These are phyloP conservation scores for Serendipita vermifera DNA, from an alignment of 768 basidiomycete genomes.

Conservation along the genomic window DNA sequence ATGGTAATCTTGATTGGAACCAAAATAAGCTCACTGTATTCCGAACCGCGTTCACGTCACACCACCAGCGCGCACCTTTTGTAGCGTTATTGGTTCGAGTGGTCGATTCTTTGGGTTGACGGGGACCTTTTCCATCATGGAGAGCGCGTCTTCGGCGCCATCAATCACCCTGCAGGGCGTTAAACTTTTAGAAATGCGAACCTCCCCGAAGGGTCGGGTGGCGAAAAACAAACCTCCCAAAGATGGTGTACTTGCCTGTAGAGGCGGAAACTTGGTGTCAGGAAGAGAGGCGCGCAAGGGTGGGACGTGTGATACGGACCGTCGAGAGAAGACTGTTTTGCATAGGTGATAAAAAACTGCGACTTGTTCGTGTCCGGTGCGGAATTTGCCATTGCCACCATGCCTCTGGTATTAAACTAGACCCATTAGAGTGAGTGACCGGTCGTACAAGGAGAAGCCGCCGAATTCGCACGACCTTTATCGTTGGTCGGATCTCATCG, in stretches of 20 bases:
- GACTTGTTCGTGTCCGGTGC: conserved; percentile 89
- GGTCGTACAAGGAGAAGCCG: conserved; percentile 17
- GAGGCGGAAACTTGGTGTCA: no score
- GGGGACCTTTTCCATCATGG: conserved; percentile 84
- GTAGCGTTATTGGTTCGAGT: conserved; percentile 68
- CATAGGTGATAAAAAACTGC: conserved; percentile 83
- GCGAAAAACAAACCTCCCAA: conserved; percentile 47
- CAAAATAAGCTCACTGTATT: background rate
- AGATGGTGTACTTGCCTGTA: conserved; percentile 45
- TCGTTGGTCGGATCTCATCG: conserved; percentile 86
- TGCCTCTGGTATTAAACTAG: conserved; percentile 88
- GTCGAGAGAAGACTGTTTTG: conserved; percentile 89
- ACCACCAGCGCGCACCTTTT: conserved; percentile 58
- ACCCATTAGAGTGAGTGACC: background rate
- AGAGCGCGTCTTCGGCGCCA: conserved; percentile 85
- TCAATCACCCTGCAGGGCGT: conserved; percentile 63
- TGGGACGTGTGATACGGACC: conserved; percentile 44
- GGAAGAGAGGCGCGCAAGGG: background rate
- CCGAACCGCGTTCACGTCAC: background rate
- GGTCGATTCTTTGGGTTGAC: conserved; percentile 88
- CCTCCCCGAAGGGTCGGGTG: background rate
- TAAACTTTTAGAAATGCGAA: background rate
- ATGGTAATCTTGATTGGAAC: conserved; percentile 38
- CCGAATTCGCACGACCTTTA: conserved; percentile 50
- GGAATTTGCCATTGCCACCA: conserved; percentile 97